Percentiles rank a stretch among this genome's conserved stretches.
Evolutionary conservation across 1,284 basidiomycete species (phyloP).

Genomic region (Cryptococcus sp.): DNA sequence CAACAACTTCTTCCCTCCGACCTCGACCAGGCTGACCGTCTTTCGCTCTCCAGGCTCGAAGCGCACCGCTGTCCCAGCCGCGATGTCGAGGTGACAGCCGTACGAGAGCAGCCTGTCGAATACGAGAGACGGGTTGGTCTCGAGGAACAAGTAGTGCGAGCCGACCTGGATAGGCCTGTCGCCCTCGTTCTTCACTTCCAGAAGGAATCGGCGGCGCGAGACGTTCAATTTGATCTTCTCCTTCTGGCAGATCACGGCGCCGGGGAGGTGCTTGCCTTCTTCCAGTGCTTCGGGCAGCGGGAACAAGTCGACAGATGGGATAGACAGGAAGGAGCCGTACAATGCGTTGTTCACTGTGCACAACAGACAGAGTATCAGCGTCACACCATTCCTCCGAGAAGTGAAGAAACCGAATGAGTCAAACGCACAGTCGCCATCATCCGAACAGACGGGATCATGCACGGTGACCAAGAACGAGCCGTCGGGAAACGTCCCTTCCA

Average conservation of each 20-base stretch:
- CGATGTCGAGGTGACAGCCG: constrained; percentile 81
- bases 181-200: constrained; percentile 87
- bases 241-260: constrained; percentile 70
- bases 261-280: constrained; percentile 63
- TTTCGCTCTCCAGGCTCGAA: constrained; percentile 94
- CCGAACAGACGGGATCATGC: constrained; percentile 87
- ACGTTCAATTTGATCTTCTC: constrained; percentile 74
- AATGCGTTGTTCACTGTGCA: constrained; percentile 68
- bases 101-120: constrained; percentile 83
- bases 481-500: constrained; percentile 89
- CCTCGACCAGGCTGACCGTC: constrained; percentile 77
- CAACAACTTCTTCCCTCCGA: constrained; percentile 72
- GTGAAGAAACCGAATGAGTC: not conserved
- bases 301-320: constrained; percentile 70
- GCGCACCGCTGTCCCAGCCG: constrained; percentile 88
- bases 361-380: not conserved
- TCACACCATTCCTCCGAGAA: not conserved
- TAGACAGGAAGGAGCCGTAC: constrained; percentile 88
- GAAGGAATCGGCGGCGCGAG: constrained; percentile 66
- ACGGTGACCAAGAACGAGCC: constrained; percentile 93
- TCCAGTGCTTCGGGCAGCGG: constrained; percentile 57
- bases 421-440: constrained; percentile 64
- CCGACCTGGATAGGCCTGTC: constrained; percentile 94
- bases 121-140: constrained; percentile 77
- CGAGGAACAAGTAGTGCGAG: constrained; percentile 91